phyloP scores from a whole-genome alignment of 345 rosid species.

The Anastatica hierochuntica region DNA sequence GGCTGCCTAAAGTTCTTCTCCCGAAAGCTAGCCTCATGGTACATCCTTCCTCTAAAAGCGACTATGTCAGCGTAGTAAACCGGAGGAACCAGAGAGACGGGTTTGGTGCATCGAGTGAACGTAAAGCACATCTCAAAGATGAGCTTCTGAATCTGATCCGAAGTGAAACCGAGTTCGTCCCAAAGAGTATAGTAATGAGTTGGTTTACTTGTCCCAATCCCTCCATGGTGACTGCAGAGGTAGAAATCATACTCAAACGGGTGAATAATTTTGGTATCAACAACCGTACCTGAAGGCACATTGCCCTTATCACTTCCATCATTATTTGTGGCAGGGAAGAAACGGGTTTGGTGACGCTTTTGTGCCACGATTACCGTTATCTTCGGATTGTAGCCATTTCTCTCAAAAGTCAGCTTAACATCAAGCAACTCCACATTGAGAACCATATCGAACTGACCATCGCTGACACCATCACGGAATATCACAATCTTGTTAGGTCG shows the following conservation, averaged over 20 bases:
- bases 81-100: slow-evolving; percentile 74
- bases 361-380: slow-evolving; percentile 67
- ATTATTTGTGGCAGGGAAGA: slow-evolving; percentile 33
- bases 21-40: slow-evolving; percentile 37
- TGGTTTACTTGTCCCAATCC: slow-evolving; percentile 82
- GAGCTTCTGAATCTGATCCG: slow-evolving; percentile 61
- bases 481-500: slow-evolving; percentile 56
- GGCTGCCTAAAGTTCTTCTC: slow-evolving; percentile 5
- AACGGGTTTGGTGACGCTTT: slow-evolving; percentile 75
- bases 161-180: slow-evolving; percentile 58
- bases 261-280: slow-evolving; percentile 59
- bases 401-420: slow-evolving; percentile 36
- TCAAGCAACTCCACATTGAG: slow-evolving; percentile 58
- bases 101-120: slow-evolving; percentile 78
- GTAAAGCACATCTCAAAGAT: slow-evolving; percentile 78
- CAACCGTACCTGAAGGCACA: slow-evolving; percentile 70
- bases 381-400: slow-evolving; percentile 39
- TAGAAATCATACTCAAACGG: slow-evolving; percentile 75
- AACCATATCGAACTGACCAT: slow-evolving; percentile 86
- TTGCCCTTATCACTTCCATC: slow-evolving; percentile 46
- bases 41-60: slow-evolving; percentile 23
- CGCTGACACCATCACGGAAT: slow-evolving; percentile 87
- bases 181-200: slow-evolving; percentile 67
- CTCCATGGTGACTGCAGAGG: slow-evolving; percentile 69
- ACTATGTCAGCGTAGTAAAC: slow-evolving; percentile 78